phyloP scores from a whole-genome alignment of 192 early-diverging fungal genomes.

The Linnemannia zychae region DNA sequence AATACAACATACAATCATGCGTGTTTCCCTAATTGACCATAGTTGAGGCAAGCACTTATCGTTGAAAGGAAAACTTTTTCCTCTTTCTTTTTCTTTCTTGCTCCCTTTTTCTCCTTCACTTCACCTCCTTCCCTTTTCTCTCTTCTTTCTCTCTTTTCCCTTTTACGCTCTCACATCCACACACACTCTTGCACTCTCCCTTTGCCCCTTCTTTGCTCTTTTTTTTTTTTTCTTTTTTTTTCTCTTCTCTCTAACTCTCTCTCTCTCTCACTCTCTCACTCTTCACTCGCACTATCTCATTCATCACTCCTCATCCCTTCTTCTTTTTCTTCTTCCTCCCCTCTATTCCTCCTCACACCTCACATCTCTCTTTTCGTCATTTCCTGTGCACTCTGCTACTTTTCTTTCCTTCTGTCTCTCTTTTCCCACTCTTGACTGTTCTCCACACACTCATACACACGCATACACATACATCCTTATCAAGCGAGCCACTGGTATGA shows the following conservation, averaged over 20 bases:
- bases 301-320: background rate
- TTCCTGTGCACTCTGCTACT: background rate
- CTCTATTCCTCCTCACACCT: background rate
- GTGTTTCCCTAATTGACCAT: background rate
- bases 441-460: background rate
- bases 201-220: slow-evolving; percentile 3
- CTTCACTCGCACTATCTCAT: background rate
- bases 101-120: background rate
- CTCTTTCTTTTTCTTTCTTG: slow-evolving; percentile 17
- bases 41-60: background rate
- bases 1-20: background rate
- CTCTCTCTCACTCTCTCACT: background rate
- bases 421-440: background rate
- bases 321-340: background rate
- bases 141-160: background rate
- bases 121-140: background rate
- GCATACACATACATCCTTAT: background rate
- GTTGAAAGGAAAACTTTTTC: background rate
- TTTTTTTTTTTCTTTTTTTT: background rate
- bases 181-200: background rate
- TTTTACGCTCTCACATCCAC: background rate
- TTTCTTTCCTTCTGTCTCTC: background rate
- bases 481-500: background rate
- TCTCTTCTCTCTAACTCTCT: background rate
- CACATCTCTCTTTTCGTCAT: background rate